Evolutionary conservation across 495 filamentous ascomycete genomes (phyloP).

Genomic region (Penicillium angulare): DNA sequence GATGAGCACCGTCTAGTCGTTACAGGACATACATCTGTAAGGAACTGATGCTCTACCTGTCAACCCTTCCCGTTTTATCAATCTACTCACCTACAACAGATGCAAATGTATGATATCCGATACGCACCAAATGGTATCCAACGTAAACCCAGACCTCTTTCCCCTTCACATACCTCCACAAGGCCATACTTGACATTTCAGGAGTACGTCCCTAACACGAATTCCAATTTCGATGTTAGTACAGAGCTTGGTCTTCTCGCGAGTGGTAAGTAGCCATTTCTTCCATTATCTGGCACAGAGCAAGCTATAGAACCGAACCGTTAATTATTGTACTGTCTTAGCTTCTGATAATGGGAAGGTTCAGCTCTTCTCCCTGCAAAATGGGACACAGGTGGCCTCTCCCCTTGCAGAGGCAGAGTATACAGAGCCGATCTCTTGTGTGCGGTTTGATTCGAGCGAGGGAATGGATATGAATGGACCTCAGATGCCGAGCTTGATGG

Average conservation of each 20-base stretch:
- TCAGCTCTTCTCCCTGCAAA: slow-evolving; percentile 40
- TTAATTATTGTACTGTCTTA: slow-evolving; percentile 2
- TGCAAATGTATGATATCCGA: slow-evolving; percentile 49
- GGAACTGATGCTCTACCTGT: slow-evolving; percentile 1
- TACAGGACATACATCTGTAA: slow-evolving; percentile 36
- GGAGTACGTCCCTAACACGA: slow-evolving; percentile 19
- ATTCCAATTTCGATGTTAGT: slow-evolving; percentile 38
- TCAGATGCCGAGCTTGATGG: slow-evolving; percentile 36
- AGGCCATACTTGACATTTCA: slow-evolving; percentile 38
- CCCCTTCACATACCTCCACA: slow-evolving; percentile 27
- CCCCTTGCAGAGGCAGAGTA: slow-evolving; percentile 30
- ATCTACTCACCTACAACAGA: slow-evolving; percentile 1
- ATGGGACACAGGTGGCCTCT: slow-evolving; percentile 34
- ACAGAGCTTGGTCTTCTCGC: slow-evolving; percentile 39
- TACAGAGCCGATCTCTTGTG: slow-evolving; percentile 24
- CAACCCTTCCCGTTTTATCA: neutral
- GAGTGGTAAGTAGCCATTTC: slow-evolving; percentile 26
- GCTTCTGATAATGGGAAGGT: slow-evolving; percentile 34
- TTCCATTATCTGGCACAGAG: too few species aligned
- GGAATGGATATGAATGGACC: slow-evolving; percentile 21
- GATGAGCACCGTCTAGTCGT: slow-evolving; percentile 38
- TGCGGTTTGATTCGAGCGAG: slow-evolving; percentile 36
- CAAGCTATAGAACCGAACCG: too few species aligned
- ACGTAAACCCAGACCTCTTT: slow-evolving; percentile 26
- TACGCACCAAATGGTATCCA: slow-evolving; percentile 33